Evolutionary conservation across 2,329 filamentous ascomycete species (phyloP), one percentile per base, ranked within the genome.

Genomic region (Emericellopsis cladophorae): DNA sequence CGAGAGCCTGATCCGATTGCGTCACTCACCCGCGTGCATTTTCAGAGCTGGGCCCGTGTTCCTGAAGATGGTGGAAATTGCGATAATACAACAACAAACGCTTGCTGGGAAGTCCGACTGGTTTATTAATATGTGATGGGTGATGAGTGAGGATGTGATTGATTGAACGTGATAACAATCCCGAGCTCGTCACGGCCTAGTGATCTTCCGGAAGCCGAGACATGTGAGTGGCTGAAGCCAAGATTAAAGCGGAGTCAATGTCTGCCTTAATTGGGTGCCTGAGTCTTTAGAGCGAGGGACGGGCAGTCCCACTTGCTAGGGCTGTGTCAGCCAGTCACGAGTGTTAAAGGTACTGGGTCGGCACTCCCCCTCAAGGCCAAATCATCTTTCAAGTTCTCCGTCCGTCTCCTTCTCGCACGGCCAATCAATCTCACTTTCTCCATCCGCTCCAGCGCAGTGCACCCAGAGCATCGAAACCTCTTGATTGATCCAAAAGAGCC

Each of bases 401-500:
- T 61, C 57, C 50, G 65, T 63, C 59, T 61, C 59, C 56, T 57
- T 61, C 49, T 41, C 57, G 54, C 59, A 66, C 61, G 62, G 62
- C 67, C 68, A 70, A 70, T 71, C 67, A 68, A 54, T 56, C 52
- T 56, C 52, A 54, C 49, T 48, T 53, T 57, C 55, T 59, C 64
- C 64, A 64, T 61, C 52, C 51, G 46, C 45, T 46, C 45, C 48
- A 42, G 41, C 29, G 38, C 47, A 45, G 42, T 37, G 18, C 18
- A 31, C 21, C 32, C 18, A 16, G 32, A 39, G 18, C 33, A 24
- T 40, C 39, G 38, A 33, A 35, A 35, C n/a, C n/a, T 35, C 18
- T 40, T 40, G 29, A 40, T 40, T 31, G 39, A 36, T 36, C 22
- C 31, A 35, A 35, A 14, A 15, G n/a, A 18, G 34, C 15, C 23